Conservation (phyloP, 768 basidiomycete species). For the Termitomyces sp. region DNA sequence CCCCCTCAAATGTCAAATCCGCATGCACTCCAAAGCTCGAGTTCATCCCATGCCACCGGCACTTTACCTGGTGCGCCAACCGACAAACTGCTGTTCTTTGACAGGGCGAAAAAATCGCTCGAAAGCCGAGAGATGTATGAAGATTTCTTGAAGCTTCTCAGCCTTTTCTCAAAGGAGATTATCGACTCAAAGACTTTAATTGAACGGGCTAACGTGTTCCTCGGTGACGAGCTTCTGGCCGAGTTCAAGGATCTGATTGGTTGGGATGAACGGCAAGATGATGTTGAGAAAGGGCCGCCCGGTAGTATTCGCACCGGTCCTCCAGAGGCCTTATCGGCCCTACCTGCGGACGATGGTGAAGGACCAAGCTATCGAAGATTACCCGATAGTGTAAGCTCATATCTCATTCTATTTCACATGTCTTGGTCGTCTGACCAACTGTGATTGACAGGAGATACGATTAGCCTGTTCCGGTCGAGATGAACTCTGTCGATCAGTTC, state of each 20-base stretch:
- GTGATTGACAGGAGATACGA: constrained; percentile 67
- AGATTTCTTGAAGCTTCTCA: constrained; percentile 92
- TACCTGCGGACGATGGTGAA: constrained; percentile 78
- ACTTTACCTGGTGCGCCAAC: constrained; percentile 37
- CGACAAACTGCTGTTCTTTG: constrained; percentile 91
- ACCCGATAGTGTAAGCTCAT: constrained; percentile 74
- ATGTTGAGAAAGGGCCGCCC: constrained; percentile 65
- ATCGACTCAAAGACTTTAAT: constrained; percentile 83
- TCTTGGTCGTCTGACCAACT: constrained; percentile 1
- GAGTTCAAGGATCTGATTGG: constrained; percentile 88
- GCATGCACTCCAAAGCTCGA: constrained; percentile 19
- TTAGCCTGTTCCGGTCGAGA: constrained; percentile 94
- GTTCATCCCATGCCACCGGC: constrained; percentile 23
- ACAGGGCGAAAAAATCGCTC: constrained; percentile 79
- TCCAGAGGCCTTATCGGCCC: constrained; percentile 72
- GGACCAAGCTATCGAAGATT: constrained; percentile 93
- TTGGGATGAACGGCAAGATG: constrained; percentile 65
- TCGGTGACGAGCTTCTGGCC: constrained; percentile 76
- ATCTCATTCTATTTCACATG: constrained; percentile 1
- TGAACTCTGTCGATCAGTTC: constrained; percentile 89
- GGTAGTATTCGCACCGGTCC: constrained; percentile 75
- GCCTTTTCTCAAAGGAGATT: constrained; percentile 87
- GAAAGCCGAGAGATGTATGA: constrained; percentile 80
- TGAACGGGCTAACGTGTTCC: constrained; percentile 74
- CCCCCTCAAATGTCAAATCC: constrained; percentile 15